Conservation (phyloP, 192 early-diverging fungal species). For the Physocladia obscura region DNA sequence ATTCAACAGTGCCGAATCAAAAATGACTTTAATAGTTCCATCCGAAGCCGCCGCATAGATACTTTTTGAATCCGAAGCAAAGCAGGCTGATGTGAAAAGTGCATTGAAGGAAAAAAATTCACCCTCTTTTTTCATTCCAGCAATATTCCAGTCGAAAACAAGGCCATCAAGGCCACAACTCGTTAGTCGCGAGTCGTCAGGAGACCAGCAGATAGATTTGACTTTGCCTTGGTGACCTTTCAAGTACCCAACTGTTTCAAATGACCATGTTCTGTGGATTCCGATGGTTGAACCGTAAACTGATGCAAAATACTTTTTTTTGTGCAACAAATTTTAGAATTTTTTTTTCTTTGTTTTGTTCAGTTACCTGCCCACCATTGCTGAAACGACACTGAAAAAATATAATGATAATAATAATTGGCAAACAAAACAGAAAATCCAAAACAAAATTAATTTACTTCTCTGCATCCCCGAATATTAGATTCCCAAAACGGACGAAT, state of each 20-base stretch:
- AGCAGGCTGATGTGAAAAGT: constrained; percentile 35
- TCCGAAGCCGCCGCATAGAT: constrained; percentile 45
- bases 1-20: constrained; percentile 32
- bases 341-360: neutral
- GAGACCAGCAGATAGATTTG: constrained; percentile 50
- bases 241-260: constrained; percentile 44
- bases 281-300: constrained; percentile 50
- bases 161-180: constrained; percentile 53
- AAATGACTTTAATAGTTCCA: constrained; percentile 35
- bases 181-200: constrained; percentile 52
- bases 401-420: constrained; percentile 5
- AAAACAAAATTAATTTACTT: constrained; percentile 41
- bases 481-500: constrained; percentile 55
- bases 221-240: constrained; percentile 56
- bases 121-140: constrained; percentile 31
- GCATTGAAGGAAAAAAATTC: constrained; percentile 30
- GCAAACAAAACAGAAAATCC: neutral
- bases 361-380: constrained; percentile 49
- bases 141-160: constrained; percentile 52
- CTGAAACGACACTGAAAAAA: constrained; percentile 54
- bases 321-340: constrained; percentile 2
- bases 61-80: constrained; percentile 37
- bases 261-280: constrained; percentile 56
- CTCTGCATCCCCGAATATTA: constrained; percentile 49
- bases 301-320: constrained; percentile 54